Evolutionary conservation across 495 filamentous ascomycete species (phyloP), one percentile per base, ranked within the genome.

Genomic region (Jackrogersella multiformis): DNA sequence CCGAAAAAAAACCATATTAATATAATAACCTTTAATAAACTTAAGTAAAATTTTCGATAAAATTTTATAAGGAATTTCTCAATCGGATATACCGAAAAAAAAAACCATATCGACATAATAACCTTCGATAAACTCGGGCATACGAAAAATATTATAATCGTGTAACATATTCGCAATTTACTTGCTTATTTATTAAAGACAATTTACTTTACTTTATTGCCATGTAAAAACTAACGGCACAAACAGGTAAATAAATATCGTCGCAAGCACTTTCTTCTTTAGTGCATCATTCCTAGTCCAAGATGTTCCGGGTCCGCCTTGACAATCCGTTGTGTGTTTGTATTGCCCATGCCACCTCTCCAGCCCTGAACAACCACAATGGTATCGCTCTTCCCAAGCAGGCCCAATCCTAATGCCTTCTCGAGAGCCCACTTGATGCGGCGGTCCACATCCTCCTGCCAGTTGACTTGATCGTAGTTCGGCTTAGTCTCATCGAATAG

Each of bases 361-460:
- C 95, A 99, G 77, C 96, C 95, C 79, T 99, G 95, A 21, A 99
- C 94, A 72, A 96, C 96, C 64, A 98, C 88, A 35, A 98, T 90
- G 65, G 87, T 87, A 74, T 96, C 93, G 58, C 89, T 93, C 78
- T 90, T 86, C 73, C 82, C 85, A 71, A 99, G 83, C 59, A 97
- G 86, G 57, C 91, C 90, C 58, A 99, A 88, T 74, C 88, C 87
- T 68, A 96, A 88, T 68, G 92, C 95, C 73, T 92, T 86, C 72
- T 78, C 76, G 76, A 98, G 90, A 78, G 90, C 96, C 94, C 94
- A 99, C 82, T 92, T 95, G 69, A 98, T 90, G 72, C 95, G 92
- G 73, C 89, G 86, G 82, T 99, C 95, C 69, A 99, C 95, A 80
- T 99, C 96, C 82, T 97, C 92, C 81, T 99, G 96, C 95, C 95